These are phyloP conservation scores for Pascua guehoae DNA, from an alignment of 1,284 basidiomycete genomes.

Conservation along the genomic window DNA sequence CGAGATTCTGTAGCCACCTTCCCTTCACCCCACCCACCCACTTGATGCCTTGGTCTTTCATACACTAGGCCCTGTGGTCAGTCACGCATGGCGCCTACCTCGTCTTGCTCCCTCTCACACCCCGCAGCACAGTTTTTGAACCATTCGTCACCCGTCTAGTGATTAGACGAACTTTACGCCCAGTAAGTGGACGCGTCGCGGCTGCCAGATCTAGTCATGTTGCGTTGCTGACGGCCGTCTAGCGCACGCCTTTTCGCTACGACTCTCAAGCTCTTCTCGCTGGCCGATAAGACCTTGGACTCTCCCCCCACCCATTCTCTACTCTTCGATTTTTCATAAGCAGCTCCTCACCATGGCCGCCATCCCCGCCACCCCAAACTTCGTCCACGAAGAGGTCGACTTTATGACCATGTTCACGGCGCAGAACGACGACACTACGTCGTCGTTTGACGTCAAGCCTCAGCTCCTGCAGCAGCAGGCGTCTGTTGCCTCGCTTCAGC, in stretches of 20 bases:
- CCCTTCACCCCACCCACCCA: no score
- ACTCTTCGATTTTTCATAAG: neutral
- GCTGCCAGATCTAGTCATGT: no score
- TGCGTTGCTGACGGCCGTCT: neutral
- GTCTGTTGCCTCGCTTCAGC: neutral
- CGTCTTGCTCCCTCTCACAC: neutral
- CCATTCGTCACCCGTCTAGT: neutral
- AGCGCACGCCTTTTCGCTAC: constrained; percentile 1
- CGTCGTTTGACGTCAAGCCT: neutral
- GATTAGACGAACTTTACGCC: constrained; percentile 1
- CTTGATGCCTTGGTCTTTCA: no score
- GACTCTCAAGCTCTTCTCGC: neutral
- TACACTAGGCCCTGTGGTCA: no score
- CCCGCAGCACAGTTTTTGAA: neutral
- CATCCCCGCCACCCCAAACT: constrained; percentile 5
- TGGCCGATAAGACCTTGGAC: constrained; percentile 1
- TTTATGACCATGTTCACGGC: constrained; percentile 24
- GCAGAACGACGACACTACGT: constrained; percentile 12
- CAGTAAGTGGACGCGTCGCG: neutral
- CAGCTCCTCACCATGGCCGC: constrained; percentile 7
- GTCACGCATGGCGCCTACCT: neutral
- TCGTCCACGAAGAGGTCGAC: constrained; percentile 16
- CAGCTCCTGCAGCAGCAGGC: neutral
- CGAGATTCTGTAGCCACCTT: no score
- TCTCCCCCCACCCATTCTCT: neutral